These are phyloP conservation scores for Orbilia quercus DNA, from an alignment of 2,329 filamentous ascomycete species.

Conservation along the genomic window DNA sequence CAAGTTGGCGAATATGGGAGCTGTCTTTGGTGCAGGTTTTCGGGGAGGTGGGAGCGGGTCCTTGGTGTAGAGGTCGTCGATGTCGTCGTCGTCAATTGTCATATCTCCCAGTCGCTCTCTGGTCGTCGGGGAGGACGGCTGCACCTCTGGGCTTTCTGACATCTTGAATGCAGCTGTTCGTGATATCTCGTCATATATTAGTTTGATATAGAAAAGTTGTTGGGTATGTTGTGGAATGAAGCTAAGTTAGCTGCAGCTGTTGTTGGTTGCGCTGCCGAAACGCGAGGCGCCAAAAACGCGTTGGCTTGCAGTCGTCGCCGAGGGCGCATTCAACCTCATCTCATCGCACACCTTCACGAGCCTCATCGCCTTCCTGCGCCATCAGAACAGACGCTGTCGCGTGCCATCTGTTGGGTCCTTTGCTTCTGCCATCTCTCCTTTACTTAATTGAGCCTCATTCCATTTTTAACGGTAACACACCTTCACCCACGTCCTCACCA, in stretches of 20 bases:
- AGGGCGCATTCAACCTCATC: slow-evolving; percentile 19
- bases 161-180: slow-evolving; percentile 14
- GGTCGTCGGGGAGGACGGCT: slow-evolving; percentile 41
- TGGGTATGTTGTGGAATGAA: slow-evolving; percentile 11
- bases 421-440: background rate
- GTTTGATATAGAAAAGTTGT: background rate
- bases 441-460: background rate
- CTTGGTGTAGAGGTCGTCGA: slow-evolving; percentile 38
- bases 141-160: slow-evolving; percentile 35
- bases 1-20: slow-evolving; percentile 43
- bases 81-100: slow-evolving; percentile 45
- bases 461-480: background rate
- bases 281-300: slow-evolving; percentile 17
- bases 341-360: slow-evolving; percentile 19
- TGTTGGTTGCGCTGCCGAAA: slow-evolving; percentile 6
- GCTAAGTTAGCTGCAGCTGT: slow-evolving; percentile 1
- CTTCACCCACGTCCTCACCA: background rate
- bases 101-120: slow-evolving; percentile 37
- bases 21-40: slow-evolving; percentile 45
- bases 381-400: slow-evolving; percentile 1
- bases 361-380: slow-evolving; percentile 1
- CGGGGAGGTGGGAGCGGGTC: slow-evolving; percentile 42
- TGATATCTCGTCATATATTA: no score
- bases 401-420: slow-evolving; percentile 21
- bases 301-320: background rate